Evolutionary conservation across 2,329 filamentous ascomycete genomes (phyloP).

Genomic region (Fusarium aywerte): DNA sequence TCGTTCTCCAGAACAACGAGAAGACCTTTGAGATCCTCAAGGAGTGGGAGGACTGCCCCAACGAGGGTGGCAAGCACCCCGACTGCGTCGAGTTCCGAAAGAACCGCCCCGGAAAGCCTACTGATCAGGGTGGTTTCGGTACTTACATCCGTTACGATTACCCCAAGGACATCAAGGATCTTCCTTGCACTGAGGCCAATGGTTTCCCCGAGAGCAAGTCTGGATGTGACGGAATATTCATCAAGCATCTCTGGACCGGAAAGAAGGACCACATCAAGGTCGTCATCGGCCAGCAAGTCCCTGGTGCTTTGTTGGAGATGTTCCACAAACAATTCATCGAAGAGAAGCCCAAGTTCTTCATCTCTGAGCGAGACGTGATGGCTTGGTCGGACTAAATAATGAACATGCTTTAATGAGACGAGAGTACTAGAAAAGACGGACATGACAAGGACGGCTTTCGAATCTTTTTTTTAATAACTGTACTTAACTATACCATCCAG

Average conservation of each 20-base stretch:
- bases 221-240: constrained; percentile 55
- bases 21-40: constrained; percentile 60
- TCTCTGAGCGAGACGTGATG: constrained; percentile 53
- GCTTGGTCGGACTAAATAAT: constrained; percentile 32
- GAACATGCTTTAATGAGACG: constrained; percentile 40
- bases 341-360: constrained; percentile 51
- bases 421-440: constrained; percentile 31
- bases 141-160: constrained; percentile 57
- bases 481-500: constrained; percentile 43
- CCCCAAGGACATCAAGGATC: constrained; percentile 53
- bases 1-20: constrained; percentile 62
- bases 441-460: constrained; percentile 38
- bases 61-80: constrained; percentile 53
- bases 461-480: constrained; percentile 44
- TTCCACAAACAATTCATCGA: constrained; percentile 52
- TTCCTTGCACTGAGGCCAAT: constrained; percentile 57
- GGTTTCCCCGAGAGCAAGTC: constrained; percentile 54
- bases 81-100: constrained; percentile 54
- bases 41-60: constrained; percentile 59
- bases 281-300: constrained; percentile 53
- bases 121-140: constrained; percentile 59
- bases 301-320: constrained; percentile 50
- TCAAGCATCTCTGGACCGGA: constrained; percentile 58
- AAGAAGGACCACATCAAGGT: constrained; percentile 55
- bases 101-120: constrained; percentile 52